Evolutionary conservation across 805 yeast genomes (phyloP).

Genomic region (Kurtzmaniella fragi): DNA sequence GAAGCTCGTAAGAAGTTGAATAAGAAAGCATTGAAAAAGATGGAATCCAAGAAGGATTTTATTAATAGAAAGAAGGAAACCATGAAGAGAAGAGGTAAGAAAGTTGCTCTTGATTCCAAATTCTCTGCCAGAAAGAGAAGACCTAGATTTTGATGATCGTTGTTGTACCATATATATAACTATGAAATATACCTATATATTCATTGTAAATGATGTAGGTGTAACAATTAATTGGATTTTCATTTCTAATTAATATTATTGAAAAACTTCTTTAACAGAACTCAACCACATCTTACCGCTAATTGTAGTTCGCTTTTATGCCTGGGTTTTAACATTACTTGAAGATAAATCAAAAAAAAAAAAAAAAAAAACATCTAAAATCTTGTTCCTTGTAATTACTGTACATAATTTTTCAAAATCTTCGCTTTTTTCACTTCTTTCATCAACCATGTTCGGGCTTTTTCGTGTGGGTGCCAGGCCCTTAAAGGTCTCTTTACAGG

Average conservation of each 20-base stretch:
- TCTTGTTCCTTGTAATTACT: not conserved
- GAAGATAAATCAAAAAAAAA: too few species aligned
- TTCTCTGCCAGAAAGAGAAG: conserved; percentile 77
- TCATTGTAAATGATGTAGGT: too few species aligned
- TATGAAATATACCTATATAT: not conserved
- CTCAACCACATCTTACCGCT: too few species aligned
- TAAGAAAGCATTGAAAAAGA: conserved; percentile 45
- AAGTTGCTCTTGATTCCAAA: conserved; percentile 84
- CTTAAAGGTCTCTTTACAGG: conserved; percentile 5
- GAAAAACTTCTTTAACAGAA: not conserved
- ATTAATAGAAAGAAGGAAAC: conserved; percentile 89
- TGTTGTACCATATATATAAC: not conserved
- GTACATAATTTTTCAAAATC: not conserved
- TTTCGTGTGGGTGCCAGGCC: conserved; percentile 5
- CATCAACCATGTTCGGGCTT: conserved; percentile 9
- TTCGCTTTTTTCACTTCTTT: not conserved
- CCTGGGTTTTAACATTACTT: too few species aligned
- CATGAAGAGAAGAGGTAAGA: conserved; percentile 86
- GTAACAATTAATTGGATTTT: too few species aligned
- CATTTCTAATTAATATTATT: conserved; percentile 3
- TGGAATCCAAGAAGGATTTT: conserved; percentile 75
- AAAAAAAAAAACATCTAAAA: not conserved
- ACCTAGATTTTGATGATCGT: conserved; percentile 27
- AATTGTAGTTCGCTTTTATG: too few species aligned
- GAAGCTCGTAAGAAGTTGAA: conserved; percentile 36